These are phyloP conservation scores for Huntiella abstrusa DNA, from an alignment of 2,329 filamentous ascomycete species.

Conservation along the genomic window DNA sequence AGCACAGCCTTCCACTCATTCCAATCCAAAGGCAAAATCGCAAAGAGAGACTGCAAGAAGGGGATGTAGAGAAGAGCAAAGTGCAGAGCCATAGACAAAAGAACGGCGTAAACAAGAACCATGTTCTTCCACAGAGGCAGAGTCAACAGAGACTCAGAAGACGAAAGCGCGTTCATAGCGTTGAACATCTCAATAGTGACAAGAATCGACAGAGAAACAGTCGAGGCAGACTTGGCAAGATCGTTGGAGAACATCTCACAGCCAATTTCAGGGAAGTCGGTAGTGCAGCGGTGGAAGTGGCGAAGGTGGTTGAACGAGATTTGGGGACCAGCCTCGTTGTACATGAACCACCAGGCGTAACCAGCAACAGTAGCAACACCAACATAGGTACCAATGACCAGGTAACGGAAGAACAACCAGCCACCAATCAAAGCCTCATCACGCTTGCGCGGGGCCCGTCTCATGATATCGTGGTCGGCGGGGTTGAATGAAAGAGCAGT, in stretches of 20 bases:
- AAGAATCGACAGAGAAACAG: conserved; percentile 75
- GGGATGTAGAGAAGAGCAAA: conserved; percentile 87
- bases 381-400: conserved; percentile 90
- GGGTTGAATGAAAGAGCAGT: conserved; percentile 97
- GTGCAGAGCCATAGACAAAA: conserved; percentile 82
- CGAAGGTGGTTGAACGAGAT: conserved; percentile 78
- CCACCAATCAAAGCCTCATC: conserved; percentile 84
- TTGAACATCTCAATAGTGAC: conserved; percentile 99
- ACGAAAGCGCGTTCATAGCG: conserved; percentile 93
- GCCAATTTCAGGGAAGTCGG: conserved; percentile 72
- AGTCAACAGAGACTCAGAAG: conserved; percentile 81
- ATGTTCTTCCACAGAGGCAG: conserved; percentile 97
- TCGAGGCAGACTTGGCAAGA: conserved; percentile 76
- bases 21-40: conserved; percentile 71
- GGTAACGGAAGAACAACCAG: conserved; percentile 95
- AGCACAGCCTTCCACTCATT: conserved; percentile 86
- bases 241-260: conserved; percentile 82
- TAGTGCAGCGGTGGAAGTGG: conserved; percentile 83
- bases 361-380: conserved; percentile 87
- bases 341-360: conserved; percentile 99
- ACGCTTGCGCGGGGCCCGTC: conserved; percentile 70
- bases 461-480: conserved; percentile 97
- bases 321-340: conserved; percentile 72
- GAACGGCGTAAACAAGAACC: conserved; percentile 91
- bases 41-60: conserved; percentile 73